Evolutionary conservation across 768 basidiomycete species (phyloP).

Genomic region (Lepiota brunneoincarnata): DNA sequence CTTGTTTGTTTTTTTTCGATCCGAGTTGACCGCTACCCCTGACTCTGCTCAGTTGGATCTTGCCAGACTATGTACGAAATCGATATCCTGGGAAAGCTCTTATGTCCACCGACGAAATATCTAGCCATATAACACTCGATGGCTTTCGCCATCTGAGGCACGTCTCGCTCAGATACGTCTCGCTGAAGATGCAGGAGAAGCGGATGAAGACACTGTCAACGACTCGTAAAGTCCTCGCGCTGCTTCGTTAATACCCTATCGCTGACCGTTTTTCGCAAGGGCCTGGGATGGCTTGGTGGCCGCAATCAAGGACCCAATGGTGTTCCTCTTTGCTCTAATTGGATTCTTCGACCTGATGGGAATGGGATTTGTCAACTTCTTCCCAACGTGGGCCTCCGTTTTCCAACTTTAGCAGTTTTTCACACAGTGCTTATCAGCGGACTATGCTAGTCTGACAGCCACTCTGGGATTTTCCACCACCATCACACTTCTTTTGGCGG

Average conservation of each 20-base stretch:
- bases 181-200: constrained; percentile 67
- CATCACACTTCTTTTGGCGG: constrained; percentile 54
- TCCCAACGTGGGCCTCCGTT: constrained; percentile 37
- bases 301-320: constrained; percentile 55
- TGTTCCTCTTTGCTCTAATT: constrained; percentile 53
- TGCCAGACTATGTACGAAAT: constrained; percentile 55
- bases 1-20: background rate
- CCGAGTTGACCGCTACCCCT: background rate
- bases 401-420: background rate
- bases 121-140: constrained; percentile 61
- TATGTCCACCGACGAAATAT: background rate
- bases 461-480: constrained; percentile 64
- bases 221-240: constrained; percentile 49
- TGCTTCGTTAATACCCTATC: background rate
- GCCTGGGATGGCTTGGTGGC: constrained; percentile 49
- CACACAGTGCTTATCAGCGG: background rate
- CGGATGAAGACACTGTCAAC: constrained; percentile 53
- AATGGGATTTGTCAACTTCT: constrained; percentile 61
- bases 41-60: constrained; percentile 39
- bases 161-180: constrained; percentile 64
- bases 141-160: constrained; percentile 48
- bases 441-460: constrained; percentile 40
- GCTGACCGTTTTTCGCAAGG: constrained; percentile 23
- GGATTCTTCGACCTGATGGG: constrained; percentile 48
- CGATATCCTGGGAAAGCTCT: background rate